Evolutionary conservation across 495 filamentous ascomycete species (phyloP), one percentile per base, ranked within the genome.

Genomic region (Acidiella bohemica): DNA sequence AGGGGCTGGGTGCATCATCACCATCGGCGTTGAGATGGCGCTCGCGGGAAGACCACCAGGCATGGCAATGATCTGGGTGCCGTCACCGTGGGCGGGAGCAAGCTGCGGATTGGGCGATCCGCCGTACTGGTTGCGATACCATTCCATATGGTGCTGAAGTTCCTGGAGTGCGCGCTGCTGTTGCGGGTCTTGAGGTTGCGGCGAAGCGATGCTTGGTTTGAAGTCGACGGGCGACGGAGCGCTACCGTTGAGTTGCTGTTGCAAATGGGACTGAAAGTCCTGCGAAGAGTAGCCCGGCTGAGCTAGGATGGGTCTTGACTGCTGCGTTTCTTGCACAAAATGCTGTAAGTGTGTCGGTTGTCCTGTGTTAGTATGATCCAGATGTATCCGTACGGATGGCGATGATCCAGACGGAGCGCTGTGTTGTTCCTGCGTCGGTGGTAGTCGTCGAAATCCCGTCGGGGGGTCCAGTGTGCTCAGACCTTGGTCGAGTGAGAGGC

Each of bases 401-500:
- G 39, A n/a, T n/a, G n/a, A 45, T 53, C 32, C 37, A 19, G 44
- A 9, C 45, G 37, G 42, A 32, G 28, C 36, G 50, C 47, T 35
- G 21, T 43, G 36, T 25, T 41, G 26, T 36, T 42, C 21, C 24
- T 58, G 42, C 52, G 54, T 36, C 45, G 51, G 58, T 57, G 49
- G 53, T 49, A 59, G 62, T 49, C 57, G 56, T 48, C 59, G 41
- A 42, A 53, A 49, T 37, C 37, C 42, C 17, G 32, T 30, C 14
- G 47, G 18, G 17, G 35, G 6, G 21, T 24, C 10, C 18, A 44
- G 22, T 17, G 57, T 59, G 65, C 69, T 64, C 59, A 68, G 60
- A 37, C 57, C 60, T 44, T 75, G 75, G 64, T 86, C 82, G 42
- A 90, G 64, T 60, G 80, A 86, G 63, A 82, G 76, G 53, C 82